phyloP scores from a whole-genome alignment of 331 rosid genomes.

The Cydonia oblonga region DNA sequence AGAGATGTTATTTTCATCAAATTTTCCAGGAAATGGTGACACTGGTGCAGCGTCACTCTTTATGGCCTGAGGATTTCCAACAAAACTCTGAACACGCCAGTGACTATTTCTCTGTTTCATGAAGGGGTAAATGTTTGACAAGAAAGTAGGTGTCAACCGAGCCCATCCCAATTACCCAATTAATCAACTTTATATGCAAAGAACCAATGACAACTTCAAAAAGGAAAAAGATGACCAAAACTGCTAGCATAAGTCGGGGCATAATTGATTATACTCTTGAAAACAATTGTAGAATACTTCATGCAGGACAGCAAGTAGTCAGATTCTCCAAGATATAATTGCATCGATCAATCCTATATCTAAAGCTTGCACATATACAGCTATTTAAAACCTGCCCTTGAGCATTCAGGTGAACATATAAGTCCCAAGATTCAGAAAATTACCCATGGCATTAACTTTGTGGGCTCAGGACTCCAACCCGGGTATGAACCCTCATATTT shows the following conservation, averaged over 20 bases:
- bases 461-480: conserved; percentile 84
- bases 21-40: conserved; percentile 64
- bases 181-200: background rate
- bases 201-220: background rate
- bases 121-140: background rate
- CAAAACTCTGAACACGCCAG: conserved; percentile 84
- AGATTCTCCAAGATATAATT: background rate
- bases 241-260: background rate
- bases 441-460: conserved; percentile 98
- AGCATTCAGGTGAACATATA: background rate
- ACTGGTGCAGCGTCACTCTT: conserved; percentile 56
- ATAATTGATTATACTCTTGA: background rate
- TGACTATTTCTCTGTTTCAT: conserved; percentile 82
- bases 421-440: conserved; percentile 6
- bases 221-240: background rate
- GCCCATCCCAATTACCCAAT: background rate
- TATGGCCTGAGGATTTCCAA: conserved; percentile 47
- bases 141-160: background rate
- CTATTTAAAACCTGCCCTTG: too few species aligned
- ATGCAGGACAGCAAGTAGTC: background rate
- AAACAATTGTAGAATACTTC: background rate
- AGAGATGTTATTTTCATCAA: conserved; percentile 58
- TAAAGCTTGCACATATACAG: too few species aligned
- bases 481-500: conserved; percentile 81
- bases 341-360: too few species aligned